Evolutionary conservation across 108 stramenopile species (phyloP), one percentile per base, ranked within the genome.

Genomic region (Cyclotella choctawhatcheeana): DNA sequence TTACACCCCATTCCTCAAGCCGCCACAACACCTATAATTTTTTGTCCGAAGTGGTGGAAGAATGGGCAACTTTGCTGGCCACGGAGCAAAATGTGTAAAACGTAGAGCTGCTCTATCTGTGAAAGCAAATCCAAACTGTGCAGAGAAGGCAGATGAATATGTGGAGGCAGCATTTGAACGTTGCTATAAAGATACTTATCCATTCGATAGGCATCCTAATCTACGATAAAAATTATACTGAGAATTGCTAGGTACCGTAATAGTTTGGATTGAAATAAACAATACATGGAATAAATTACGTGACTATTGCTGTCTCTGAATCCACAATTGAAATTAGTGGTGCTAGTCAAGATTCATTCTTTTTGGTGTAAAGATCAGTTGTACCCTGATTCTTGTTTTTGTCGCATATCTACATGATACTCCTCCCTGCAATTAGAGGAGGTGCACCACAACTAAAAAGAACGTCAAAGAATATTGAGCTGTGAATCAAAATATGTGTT

Each of bases 101-200:
- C 80, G 93, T 32, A 74, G 93, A 30, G 90, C 93, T 32, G 74
- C 84, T 25, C 76, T 90, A 45, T 89, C 87, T 20, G 88, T 94
- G 18, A 71, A 86, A 40, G 93, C 91, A 52, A 92, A 94, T 82
- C 93, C 93, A 51, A 90, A 92, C 52, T 94, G 93, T 76, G 61
- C 84, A 20, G 82, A 83, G n/a, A 84, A 88, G 32, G 93, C 93
- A 8, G 81, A 75, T 12, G 82, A 84, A 14, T 92, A 90, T 73
- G 89, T 94, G 2, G 89, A 92, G 65, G 93, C 93, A n/a, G 90
- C 91, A 33, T 89, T 94, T 86, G 86, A 87, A 64, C 84, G 91
- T 58, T 94, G 93, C 58, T 92, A 80, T 64, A 78, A 79, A 30
- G 93, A 94, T 76, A 88, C 89, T 3, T 94, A 86, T 77, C 93